A percentile compares a stretch with the other conserved stretches of the same genome.
These are phyloP conservation scores for Echeveria elegans DNA, from an alignment of 164 flowering plant species.

Conservation along the genomic window DNA sequence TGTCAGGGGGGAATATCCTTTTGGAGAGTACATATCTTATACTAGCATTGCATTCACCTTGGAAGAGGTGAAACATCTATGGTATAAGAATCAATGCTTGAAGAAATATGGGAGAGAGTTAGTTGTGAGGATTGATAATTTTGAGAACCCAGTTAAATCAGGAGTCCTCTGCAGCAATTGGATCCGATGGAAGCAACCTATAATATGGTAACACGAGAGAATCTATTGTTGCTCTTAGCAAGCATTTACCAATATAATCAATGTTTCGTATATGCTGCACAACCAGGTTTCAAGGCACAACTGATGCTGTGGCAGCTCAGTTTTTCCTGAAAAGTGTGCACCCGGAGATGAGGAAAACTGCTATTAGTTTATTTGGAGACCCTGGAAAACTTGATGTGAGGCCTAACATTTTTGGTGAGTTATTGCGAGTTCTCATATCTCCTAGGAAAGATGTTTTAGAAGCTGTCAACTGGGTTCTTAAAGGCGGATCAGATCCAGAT, in stretches of 20 bases:
- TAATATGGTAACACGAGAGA: conserved; percentile 57
- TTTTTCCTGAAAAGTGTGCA: conserved; percentile 90
- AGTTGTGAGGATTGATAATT: conserved; percentile 75
- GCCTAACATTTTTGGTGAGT: conserved; percentile 89
- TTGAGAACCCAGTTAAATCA: conserved; percentile 67
- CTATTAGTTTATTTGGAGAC: conserved; percentile 59
- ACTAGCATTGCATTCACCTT: conserved; percentile 63
- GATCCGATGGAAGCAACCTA: conserved; percentile 80
- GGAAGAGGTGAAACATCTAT: conserved; percentile 87
- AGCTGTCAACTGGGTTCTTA: conserved; percentile 76
- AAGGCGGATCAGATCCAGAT: conserved; percentile 58
- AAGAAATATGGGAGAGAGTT: conserved; percentile 48
- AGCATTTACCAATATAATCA: not conserved
- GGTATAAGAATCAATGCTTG: conserved; percentile 69
- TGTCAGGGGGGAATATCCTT: conserved; percentile 84
- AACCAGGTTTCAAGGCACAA: conserved; percentile 81
- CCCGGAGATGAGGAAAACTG: conserved; percentile 58
- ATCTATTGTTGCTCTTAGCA: not conserved
- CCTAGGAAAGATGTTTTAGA: conserved; percentile 67
- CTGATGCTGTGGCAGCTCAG: conserved; percentile 87
- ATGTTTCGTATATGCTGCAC: not conserved
- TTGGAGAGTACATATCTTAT: conserved; percentile 78
- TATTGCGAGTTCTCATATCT: conserved; percentile 68
- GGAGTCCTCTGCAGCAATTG: conserved; percentile 90
- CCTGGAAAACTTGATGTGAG: conserved; percentile 36